Evolutionary conservation across 2,329 filamentous ascomycete species (phyloP), one percentile per base, ranked within the genome.

Genomic region (Mycosphaerella sp.): DNA sequence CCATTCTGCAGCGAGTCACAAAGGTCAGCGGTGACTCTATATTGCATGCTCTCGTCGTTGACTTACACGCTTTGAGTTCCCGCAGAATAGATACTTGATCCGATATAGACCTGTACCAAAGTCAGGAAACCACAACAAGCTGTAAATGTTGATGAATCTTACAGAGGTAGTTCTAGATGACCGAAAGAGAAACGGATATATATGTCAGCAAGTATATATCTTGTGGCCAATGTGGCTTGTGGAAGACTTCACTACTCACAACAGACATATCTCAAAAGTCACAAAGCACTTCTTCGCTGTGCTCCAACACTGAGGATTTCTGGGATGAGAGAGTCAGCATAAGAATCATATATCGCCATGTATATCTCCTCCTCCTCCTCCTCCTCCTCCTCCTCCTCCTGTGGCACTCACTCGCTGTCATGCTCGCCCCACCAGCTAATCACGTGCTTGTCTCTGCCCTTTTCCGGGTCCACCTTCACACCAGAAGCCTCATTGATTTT

Each of bases 381-480:
- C n/a, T n/a, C 21, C 21, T 21, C 21, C 21, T 21, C 21, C 21
- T 21, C 6, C 21, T 21, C 21, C 21, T 10, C 30, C 30, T n/a
- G 4, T n/a, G 8, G 9, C 13, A 32, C 30, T 32, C 30, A 32
- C 21, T 56, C 68, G 4, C 69, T 64, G 58, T 79, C 78, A 50
- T 75, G 60, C 0, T 71, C 67, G 0, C 72, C 74, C 57, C 70
- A 76, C 77, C 78, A 81, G 32, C 71, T 68, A 6, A 81, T 70
- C 5, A 81, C 63, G 48, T 74, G 65, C 6, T 71, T 60, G 60
- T 80, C 75, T 53, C 64, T 69, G 0, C 76, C 76, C 56, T 79
- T 79, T 57, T 80, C 78, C 1, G 71, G 67, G 60, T 80, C 76
- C 12, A 77, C 63, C 27, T 62, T 63, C 7, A 71, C 66, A 16